Evolutionary conservation across 768 basidiomycete genomes (phyloP), one percentile per base, ranked within the genome.

Genomic region (Paxillus ammoniavirescens): DNA sequence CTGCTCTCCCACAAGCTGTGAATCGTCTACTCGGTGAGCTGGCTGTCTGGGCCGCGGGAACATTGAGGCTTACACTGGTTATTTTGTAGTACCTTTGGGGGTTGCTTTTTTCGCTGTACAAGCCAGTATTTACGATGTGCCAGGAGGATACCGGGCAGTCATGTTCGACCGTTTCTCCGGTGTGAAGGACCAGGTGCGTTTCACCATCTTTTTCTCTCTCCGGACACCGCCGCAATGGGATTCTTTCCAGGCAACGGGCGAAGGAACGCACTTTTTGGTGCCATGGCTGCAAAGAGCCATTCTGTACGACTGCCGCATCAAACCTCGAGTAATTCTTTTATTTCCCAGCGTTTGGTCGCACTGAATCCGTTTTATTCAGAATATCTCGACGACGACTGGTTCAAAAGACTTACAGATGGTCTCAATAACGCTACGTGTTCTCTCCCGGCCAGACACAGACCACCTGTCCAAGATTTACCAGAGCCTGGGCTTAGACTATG

Each of bases 331-430:
- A 60, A 62, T 85, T 71, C 12, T 23, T 40, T 45, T 18, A 33
- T 43, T 18, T 42, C 46, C 50, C 30, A 35, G 37, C 26, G 4
- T 58, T 44, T 1, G 36, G 46, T 47, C 28, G 1, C 31, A 14
- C 58, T 59, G 42, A 58, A n/a, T 47, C 28, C 9, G 6, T 28
- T 53, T 14, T 37, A 15, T 55, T 4, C 58, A 96, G 92, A 97
- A 97, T 66, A 98, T 98, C 52, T 94, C 91, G n/a, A 98, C 97
- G 2, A 97, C 91, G 2, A 98, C 97, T 21, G 97, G 97, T 33
- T 98, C 95, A 9, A 98, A 98, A 69, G 94, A 99, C 70, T 75
- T 99, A 73, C 96, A 98, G 73, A 98, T 98, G 93, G 92, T 99
- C 52, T 91, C 95, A 33, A 87, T 99, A 50, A 98, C 96, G 0